phyloP scores from a whole-genome alignment of 805 yeast genomes.

The Kodamaea leandrae region DNA sequence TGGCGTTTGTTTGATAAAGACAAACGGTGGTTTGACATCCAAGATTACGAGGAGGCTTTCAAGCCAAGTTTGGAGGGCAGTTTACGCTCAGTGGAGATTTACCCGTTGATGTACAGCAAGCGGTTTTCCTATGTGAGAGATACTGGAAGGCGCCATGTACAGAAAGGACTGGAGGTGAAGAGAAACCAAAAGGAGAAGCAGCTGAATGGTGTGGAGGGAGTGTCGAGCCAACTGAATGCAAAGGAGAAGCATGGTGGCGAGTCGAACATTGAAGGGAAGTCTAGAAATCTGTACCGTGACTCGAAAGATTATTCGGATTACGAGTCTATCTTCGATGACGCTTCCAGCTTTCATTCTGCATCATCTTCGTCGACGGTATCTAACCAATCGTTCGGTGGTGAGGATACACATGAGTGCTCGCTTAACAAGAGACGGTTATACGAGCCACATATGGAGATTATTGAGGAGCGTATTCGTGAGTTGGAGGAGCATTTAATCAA shows the following conservation, averaged over 20 bases:
- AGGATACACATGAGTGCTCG: conserved; percentile 30
- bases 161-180: background rate
- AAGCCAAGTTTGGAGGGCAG: conserved; percentile 35
- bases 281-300: too few relatives aligned
- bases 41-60: conserved; percentile 61
- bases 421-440: conserved; percentile 26
- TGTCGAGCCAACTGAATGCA: too few relatives aligned
- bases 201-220: background rate
- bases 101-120: conserved; percentile 67
- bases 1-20: conserved; percentile 49
- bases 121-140: conserved; percentile 67
- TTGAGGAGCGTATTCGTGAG: conserved; percentile 25
- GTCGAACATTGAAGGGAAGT: too few relatives aligned
- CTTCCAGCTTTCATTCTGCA: too few relatives aligned
- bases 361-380: too few relatives aligned
- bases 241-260: too few relatives aligned
- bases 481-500: conserved; percentile 18
- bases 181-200: conserved; percentile 3
- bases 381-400: conserved; percentile 25
- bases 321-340: too few relatives aligned
- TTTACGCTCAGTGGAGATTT: conserved; percentile 45
- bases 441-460: conserved; percentile 27
- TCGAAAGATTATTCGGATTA: too few relatives aligned
- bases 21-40: conserved; percentile 56
- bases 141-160: conserved; percentile 29